Evolutionary conservation across 2,329 filamentous ascomycete genomes (phyloP).

Genomic region (Elsinoe ampelina): DNA sequence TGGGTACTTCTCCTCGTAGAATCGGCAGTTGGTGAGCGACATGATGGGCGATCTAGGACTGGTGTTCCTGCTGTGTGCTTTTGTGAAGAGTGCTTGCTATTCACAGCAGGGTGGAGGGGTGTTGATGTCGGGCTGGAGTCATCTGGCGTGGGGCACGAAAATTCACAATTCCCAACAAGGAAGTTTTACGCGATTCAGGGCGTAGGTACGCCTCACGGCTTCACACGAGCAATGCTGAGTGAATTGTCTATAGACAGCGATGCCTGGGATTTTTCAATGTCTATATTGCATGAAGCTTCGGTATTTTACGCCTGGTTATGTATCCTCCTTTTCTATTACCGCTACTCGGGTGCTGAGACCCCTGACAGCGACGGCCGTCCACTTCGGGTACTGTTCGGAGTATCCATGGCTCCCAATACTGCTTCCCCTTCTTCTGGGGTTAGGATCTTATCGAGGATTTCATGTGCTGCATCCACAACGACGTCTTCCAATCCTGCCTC

Average conservation of each 20-base stretch:
- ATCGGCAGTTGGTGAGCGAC: constrained; percentile 77
- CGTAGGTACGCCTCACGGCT: too few species aligned
- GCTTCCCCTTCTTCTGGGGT: constrained; percentile 69
- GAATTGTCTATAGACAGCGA: neutral
- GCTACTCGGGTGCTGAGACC: neutral
- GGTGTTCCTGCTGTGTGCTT: neutral
- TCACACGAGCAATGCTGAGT: neutral
- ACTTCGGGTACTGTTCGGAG: constrained; percentile 22
- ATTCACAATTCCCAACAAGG: neutral
- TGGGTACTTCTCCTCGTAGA: constrained; percentile 95
- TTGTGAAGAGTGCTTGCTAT: neutral
- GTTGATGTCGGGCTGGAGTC: neutral
- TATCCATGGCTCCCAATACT: constrained; percentile 39
- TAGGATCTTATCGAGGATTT: constrained; percentile 69
- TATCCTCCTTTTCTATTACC: neutral
- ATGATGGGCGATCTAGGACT: constrained; percentile 15
- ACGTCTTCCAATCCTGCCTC: constrained; percentile 69
- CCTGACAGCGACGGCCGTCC: neutral
- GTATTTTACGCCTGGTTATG: neutral
- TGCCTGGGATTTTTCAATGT: neutral
- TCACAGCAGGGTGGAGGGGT: neutral
- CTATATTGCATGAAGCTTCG: neutral
- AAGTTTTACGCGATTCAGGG: constrained; percentile 5
- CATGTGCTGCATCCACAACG: constrained; percentile 70
- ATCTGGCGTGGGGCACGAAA: neutral